These are phyloP conservation scores for Tritrichomonas foetus DNA, from an alignment of 208 protist species.

Conservation along the genomic window DNA sequence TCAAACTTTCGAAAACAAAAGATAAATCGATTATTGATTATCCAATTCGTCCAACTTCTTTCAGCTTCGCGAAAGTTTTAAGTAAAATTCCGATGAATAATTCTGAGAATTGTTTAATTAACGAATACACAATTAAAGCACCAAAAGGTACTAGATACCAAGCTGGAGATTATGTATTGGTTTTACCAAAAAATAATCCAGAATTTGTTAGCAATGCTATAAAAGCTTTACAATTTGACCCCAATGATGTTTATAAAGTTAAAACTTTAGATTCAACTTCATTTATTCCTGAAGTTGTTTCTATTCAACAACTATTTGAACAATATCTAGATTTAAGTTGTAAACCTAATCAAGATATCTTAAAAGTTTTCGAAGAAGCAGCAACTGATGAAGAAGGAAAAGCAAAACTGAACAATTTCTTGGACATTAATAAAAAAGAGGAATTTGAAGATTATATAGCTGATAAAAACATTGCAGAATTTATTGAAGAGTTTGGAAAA, in stretches of 20 bases:
- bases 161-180: not conserved
- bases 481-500: not conserved
- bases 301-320: not conserved
- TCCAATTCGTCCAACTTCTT: too few relatives aligned
- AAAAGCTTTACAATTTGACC: not conserved
- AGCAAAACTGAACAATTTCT: too few relatives aligned
- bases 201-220: not conserved
- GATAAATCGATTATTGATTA: too few relatives aligned
- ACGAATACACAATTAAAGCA: too few relatives aligned
- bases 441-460: too few relatives aligned
- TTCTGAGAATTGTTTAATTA: too few relatives aligned
- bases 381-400: not conserved
- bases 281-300: not conserved
- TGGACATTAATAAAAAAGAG: too few relatives aligned
- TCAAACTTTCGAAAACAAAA: too few relatives aligned
- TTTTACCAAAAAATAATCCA: not conserved
- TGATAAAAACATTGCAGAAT: not conserved
- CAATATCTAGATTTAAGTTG: not conserved
- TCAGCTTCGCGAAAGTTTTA: too few relatives aligned
- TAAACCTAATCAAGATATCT: not conserved
- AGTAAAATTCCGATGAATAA: too few relatives aligned
- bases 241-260: not conserved
- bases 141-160: not conserved
- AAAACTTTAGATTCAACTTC: not conserved
- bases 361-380: not conserved